phyloP scores from a whole-genome alignment of 306 rosid genomes.

The Fragaria ananassa region DNA sequence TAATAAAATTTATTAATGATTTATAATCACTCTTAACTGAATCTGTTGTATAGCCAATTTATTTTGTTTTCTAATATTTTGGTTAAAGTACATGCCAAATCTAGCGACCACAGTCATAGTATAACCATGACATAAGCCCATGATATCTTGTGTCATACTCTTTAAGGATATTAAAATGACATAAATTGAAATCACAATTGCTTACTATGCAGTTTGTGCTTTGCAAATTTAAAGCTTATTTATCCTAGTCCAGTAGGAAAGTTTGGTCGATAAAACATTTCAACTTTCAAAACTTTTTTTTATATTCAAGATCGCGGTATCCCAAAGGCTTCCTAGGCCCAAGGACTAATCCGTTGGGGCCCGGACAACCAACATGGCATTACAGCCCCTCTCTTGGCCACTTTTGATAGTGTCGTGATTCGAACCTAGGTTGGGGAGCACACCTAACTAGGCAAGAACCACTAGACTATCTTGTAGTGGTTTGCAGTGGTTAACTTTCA shows the following conservation, averaged over 20 bases:
- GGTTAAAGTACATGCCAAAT: background rate
- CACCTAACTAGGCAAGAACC: too few relatives aligned
- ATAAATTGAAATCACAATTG: background rate
- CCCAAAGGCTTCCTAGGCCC: too few relatives aligned
- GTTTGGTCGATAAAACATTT: background rate
- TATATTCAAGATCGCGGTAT: too few relatives aligned
- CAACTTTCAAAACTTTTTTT: background rate
- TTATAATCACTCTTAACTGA: background rate
- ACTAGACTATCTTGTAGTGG: too few relatives aligned
- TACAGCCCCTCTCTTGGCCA: too few relatives aligned
- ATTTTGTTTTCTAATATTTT: background rate
- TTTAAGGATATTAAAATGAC: background rate
- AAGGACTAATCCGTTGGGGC: too few relatives aligned
- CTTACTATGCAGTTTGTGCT: too few relatives aligned
- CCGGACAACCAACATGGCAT: too few relatives aligned
- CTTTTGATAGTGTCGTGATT: too few relatives aligned
- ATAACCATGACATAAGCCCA: too few relatives aligned
- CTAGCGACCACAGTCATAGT: background rate
- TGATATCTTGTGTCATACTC: background rate
- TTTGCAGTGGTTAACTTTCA: background rate
- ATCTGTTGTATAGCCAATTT: background rate
- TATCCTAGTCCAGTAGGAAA: background rate
- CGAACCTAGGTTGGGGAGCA: too few relatives aligned
- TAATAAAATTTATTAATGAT: background rate
- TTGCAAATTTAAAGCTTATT: background rate